Base-by-base conservation (phyloP, 129 eudicot species). In the Dittrichia graveolens region DNA sequence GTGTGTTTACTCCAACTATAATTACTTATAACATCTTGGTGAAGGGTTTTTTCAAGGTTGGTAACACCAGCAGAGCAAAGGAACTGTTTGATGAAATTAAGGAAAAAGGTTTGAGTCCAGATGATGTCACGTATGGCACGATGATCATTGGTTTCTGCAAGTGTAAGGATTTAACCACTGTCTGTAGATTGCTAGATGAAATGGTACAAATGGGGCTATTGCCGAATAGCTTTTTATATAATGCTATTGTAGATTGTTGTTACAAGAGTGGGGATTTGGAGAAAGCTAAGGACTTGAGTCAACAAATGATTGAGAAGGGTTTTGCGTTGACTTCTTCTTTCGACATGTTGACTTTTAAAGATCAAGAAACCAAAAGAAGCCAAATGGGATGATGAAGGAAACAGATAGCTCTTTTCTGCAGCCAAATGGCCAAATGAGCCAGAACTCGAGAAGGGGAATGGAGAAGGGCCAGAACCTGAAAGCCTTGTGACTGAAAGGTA, bases 361-460 rank as follows among this genome's bases (percentile, higher is more conserved):
- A 80, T 63, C 58, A 56, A 70, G 78, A 79, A 57, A 48, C 79
- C 18, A 57, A 65, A 76, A 68, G 79, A 74, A 77, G 71, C 73
- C 66, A 71, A 53, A 47, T 71, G 45, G 78, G 67, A 35, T 16
- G 71, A 78, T 61, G 45, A 56, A 52, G 43, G 73, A 63, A 57
- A 40, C 43, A 31, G 38, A 49, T 8, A 31, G 48, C 60, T 54
- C 39, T 12, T 37, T 13, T 81, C 52, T 71, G 70, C 80, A 45
- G 19, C 48, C 40, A 24, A 46, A 24, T 24, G 31, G 1, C 31
- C 31, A 24, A 2, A 48, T 14, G 67, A 43, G 34, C 15, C 11
- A 41, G 57, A 69, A 61, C 35, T 54, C 54, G 3, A 19, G 54
- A 52, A 41, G 72, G 18, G 8, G 8, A 34, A 14, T 11, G 50